Base-by-base conservation (phyloP, 352 stramenopile genomes). In the Phytophthora brassicae region DNA sequence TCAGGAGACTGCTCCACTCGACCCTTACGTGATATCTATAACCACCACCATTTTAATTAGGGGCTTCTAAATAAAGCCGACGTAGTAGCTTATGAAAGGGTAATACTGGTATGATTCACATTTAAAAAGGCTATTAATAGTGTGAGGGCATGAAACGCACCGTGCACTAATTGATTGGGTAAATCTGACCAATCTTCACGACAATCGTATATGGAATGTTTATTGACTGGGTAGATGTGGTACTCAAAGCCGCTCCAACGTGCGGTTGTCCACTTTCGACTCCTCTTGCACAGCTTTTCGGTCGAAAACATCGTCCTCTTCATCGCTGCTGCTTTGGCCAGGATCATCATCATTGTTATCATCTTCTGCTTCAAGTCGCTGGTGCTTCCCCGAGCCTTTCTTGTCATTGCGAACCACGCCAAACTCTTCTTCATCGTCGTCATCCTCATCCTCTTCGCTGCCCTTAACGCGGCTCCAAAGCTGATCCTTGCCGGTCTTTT, bases 301-400 rank as follows among this genome's bases (percentile, higher is more conserved):
- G 28, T 89, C 78, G 56, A 92, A 92, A 41, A 90, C 84, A 57
- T 89, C 83, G 51, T 89, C 80, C 31, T 89, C 82, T n/a, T 86
- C 76, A 26, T 88, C 75, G 23, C 81, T 82, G 45, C 66, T 75
- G 41, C 68, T 72, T 14, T 72, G 44, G 19, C 16, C 36, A 16
- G 72, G 49, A 44, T 74, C 42, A 38, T 77, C 54, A 14, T 66
- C 60, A 19, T 75, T 64, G n/a, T 79, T 69, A 1, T 71, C 60
- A 2, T 73, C 54, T 6, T 43, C 35, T 77, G 58, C 17, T 17
- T 74, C 57, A n/a, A 78, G 66, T 1, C 66, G 68, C 31, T 78
- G 63, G 28, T 74, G 65, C 45, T 86, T 88, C 7, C 61, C 56
- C 17, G 66, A 62, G 2, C 49, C 24, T 24, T 68, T 55, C 29